Base-by-base conservation (phyloP, 179 eudicot genomes). In the Heliamphora ciliata region DNA sequence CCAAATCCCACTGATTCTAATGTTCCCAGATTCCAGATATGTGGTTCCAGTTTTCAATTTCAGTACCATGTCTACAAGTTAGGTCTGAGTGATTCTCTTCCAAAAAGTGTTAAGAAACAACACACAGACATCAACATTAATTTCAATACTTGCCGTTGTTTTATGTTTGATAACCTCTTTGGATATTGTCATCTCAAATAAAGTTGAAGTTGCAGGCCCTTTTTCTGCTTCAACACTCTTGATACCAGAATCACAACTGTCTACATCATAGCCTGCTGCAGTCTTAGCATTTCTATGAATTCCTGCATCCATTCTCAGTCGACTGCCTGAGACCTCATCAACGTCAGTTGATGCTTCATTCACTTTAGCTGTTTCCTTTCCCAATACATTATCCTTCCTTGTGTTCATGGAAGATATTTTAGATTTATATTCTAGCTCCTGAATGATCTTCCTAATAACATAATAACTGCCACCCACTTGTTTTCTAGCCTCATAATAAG, bases 391-490 rank as follows among this genome's bases (percentile, higher is more conserved):
- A 66, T 31, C 17, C 24, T 68, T 31, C 81, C 65, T 18, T 46
- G 18, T 14, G 21, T 80, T 61, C 15, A 6, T 64, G n/a, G 86
- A 78, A 81, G 83, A 46, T 8, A 18, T 82, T 67, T 48, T 77
- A 80, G 82, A 74, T 18, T 87, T 77, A 73, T 86, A 79, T 73
- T 85, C 71, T 47, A 89, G 83, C 85, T 89, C 90, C 71, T 89
- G 90, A 48, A 89, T 13, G 56, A 89, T 84, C 60, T 79, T 61
- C 68, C 77, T 87, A 59, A 86, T 56, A n/a, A 69, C 8, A 71
- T 89, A 89, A 78, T 66, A 86, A 74, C 77, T 31, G n/a, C 91
- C 91, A 81, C 91, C 91, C 13, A 84, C 86, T 81, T 87, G 82
- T 80, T 80, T 86, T 56, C 1, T 44, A 64, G 84, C 84, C 46